Percentiles rank a stretch among this genome's conserved stretches.
phyloP scores from a whole-genome alignment of 2,329 filamentous ascomycete genomes.

The Blastomyces parvus region DNA sequence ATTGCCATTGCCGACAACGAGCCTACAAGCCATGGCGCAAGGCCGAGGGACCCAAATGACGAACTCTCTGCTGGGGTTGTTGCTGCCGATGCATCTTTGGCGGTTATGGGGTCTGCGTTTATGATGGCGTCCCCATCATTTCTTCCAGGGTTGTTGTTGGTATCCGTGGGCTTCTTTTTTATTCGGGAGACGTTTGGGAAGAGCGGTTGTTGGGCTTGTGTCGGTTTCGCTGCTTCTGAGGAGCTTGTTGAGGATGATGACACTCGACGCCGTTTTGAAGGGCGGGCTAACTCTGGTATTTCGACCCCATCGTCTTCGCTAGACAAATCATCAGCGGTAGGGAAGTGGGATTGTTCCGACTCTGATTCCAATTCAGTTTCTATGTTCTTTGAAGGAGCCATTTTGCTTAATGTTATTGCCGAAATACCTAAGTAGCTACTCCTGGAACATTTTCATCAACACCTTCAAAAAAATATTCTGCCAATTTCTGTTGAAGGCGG shows the following conservation, averaged over 20 bases:
- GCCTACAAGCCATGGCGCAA: slow-evolving; percentile 78
- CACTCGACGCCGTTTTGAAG: slow-evolving; percentile 33
- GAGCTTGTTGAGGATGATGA: slow-evolving; percentile 19
- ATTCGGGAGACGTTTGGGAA: slow-evolving; percentile 34
- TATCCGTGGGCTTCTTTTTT: slow-evolving; percentile 28
- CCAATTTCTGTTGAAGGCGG: neutral
- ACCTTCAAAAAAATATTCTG: neutral
- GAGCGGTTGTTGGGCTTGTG: slow-evolving; percentile 20
- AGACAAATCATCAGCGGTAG: neutral
- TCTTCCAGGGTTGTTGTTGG: slow-evolving; percentile 10
- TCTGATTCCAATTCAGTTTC: slow-evolving; percentile 20
- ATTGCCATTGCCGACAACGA: slow-evolving; percentile 73
- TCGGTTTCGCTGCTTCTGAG: neutral
- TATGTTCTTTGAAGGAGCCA: slow-evolving; percentile 22
- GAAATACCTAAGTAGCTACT: too few species aligned
- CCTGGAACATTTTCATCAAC: too few species aligned
- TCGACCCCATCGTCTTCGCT: slow-evolving; percentile 1
- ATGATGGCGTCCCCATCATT: slow-evolving; percentile 12
- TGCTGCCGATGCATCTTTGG: slow-evolving; percentile 31
- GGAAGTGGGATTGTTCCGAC: slow-evolving; percentile 4
- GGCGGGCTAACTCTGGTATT: slow-evolving; percentile 18
- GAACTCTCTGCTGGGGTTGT: slow-evolving; percentile 37
- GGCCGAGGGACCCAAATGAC: slow-evolving; percentile 59
- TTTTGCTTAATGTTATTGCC: slow-evolving; percentile 14
- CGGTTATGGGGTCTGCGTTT: slow-evolving; percentile 27